Evolutionary conservation across 345 rosid species (phyloP).

Genomic region (Bruguiera gymnorhiza): DNA sequence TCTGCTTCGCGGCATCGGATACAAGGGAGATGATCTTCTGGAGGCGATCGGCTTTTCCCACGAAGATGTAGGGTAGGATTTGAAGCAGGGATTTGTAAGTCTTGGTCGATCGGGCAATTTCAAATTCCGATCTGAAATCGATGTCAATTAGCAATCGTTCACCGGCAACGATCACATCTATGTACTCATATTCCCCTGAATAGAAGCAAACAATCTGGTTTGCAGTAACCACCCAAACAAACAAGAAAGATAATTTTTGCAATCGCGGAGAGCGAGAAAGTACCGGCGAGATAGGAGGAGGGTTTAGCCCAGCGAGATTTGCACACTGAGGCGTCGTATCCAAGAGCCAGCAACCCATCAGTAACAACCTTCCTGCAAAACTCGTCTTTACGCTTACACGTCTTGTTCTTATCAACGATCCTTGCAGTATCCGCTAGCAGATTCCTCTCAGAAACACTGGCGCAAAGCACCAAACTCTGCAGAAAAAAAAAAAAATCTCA

Average conservation of each 20-base stretch:
- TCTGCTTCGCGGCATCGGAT: constrained; percentile 85
- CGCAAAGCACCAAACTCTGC: constrained; percentile 63
- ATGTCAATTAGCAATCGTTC: constrained; percentile 74
- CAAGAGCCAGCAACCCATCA: constrained; percentile 53
- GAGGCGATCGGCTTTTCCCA: constrained; percentile 81
- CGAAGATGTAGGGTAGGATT: constrained; percentile 72
- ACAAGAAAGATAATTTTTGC: background rate
- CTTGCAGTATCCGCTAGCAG: constrained; percentile 57
- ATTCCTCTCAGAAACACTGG: constrained; percentile 52
- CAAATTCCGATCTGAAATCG: constrained; percentile 96
- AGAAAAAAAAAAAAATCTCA: background rate
- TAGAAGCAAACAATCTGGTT: background rate
- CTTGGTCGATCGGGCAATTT: constrained; percentile 76
- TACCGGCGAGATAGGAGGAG: constrained; percentile 71
- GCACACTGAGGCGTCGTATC: constrained; percentile 76
- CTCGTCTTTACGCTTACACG: constrained; percentile 53
- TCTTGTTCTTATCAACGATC: constrained; percentile 70
- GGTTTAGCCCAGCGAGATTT: constrained; percentile 87
- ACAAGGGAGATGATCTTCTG: constrained; percentile 66
- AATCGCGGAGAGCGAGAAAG: constrained; percentile 3
- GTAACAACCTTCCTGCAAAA: constrained; percentile 45
- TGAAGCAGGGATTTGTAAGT: constrained; percentile 71
- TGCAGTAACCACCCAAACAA: background rate
- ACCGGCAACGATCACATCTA: constrained; percentile 65
- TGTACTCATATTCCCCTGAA: constrained; percentile 86